Conservation (phyloP, 371 early-diverging fungal genomes). For the Actinomucor elegans region DNA sequence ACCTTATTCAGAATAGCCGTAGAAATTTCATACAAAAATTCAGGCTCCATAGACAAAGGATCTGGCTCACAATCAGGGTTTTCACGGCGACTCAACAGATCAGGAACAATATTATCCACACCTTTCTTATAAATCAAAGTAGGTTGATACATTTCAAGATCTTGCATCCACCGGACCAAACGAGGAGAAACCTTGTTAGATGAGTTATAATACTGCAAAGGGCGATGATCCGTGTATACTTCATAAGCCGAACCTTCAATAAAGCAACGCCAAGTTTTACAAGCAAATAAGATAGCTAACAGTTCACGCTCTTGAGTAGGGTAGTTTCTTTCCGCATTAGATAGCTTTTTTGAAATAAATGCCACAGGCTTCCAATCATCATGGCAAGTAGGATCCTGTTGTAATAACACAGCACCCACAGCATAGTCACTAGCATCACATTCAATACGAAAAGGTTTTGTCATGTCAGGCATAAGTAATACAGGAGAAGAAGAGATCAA, state of each 20-base stretch:
- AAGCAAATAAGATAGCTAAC: conserved; percentile 29
- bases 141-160: conserved; percentile 30
- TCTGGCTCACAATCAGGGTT: conserved; percentile 3
- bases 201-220: conserved; percentile 15
- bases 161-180: conserved; percentile 27
- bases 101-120: conserved; percentile 24
- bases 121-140: conserved; percentile 29
- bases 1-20: no score
- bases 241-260: no score
- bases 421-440: no score
- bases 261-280: no score
- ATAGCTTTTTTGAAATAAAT: no score
- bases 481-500: conserved; percentile 11
- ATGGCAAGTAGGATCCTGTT: conserved; percentile 25
- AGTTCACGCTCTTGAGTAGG: conserved; percentile 36
- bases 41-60: neutral
- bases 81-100: conserved; percentile 13
- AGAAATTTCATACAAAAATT: neutral
- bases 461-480: conserved; percentile 18
- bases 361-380: no score
- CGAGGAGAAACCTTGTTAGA: neutral
- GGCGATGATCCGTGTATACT: conserved; percentile 36
- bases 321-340: no score
- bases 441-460: conserved; percentile 11
- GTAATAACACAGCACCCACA: conserved; percentile 25